These are phyloP conservation scores for Camellia granthamiana DNA, from an alignment of 148 eudicot species.

Conservation along the genomic window DNA sequence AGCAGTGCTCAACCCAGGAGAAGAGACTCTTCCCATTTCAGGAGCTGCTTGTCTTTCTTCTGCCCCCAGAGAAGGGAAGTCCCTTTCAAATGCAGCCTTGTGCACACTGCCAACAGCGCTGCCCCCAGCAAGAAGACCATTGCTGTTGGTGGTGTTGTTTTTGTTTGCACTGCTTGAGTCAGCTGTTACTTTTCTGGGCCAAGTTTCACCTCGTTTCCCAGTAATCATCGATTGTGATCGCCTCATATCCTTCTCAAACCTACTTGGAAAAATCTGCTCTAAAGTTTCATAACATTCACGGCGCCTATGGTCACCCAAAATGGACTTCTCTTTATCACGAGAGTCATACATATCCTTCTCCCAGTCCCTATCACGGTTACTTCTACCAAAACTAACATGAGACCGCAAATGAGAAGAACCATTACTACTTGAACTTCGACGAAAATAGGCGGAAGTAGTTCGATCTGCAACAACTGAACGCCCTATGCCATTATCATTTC, in stretches of 20 bases:
- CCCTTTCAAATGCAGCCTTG: conserved; percentile 38
- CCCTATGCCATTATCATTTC: conserved; percentile 31
- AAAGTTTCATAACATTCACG: conserved; percentile 30
- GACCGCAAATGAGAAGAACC: conserved; percentile 29
- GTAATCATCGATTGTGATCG: conserved; percentile 41
- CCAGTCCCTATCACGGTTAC: conserved; percentile 40
- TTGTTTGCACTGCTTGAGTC: conserved; percentile 23
- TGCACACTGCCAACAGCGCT: conserved; percentile 15
- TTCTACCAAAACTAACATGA: conserved; percentile 41
- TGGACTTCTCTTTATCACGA: conserved; percentile 26
- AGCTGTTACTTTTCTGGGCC: conserved; percentile 28
- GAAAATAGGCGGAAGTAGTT: conserved; percentile 37
- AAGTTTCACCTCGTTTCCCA: conserved; percentile 33
- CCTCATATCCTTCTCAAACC: conserved; percentile 40
- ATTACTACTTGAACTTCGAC: conserved; percentile 39
- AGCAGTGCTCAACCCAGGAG: conserved; percentile 40
- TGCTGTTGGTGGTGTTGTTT: conserved; percentile 18
- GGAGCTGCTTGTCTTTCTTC: conserved; percentile 31
- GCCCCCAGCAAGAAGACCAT: conserved; percentile 17
- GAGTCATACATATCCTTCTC: conserved; percentile 26
- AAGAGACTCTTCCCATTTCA: conserved; percentile 38
- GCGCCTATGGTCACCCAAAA: conserved; percentile 23
- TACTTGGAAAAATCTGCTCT: conserved; percentile 20
- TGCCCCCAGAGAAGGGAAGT: conserved; percentile 40
- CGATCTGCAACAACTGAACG: conserved; percentile 34